A percentile compares a stretch with the other conserved stretches of the same genome.
Evolutionary conservation across 371 early-diverging fungal genomes (phyloP).

Genomic region (Circinella umbellata): DNA sequence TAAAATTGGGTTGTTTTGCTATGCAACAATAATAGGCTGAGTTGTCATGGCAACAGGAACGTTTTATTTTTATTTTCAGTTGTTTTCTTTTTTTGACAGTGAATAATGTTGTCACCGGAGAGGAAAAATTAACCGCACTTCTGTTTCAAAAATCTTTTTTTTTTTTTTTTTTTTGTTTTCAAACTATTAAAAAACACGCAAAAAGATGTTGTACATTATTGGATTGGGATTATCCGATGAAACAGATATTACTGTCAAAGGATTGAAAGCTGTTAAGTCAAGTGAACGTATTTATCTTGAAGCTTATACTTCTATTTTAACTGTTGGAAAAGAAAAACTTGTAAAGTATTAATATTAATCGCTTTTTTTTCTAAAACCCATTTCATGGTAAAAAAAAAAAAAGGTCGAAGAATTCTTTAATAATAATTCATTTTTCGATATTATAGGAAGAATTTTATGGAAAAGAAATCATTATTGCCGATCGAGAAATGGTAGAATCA

Average conservation of each 20-base stretch:
- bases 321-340: conserved; percentile 82
- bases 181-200: background rate
- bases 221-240: conserved; percentile 98
- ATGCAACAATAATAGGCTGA: too few relatives aligned
- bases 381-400: too few relatives aligned
- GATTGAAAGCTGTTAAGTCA: conserved; percentile 89
- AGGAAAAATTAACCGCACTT: background rate
- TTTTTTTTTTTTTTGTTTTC: background rate
- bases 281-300: conserved; percentile 96
- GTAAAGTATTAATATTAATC: conserved; percentile 37
- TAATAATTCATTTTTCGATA: background rate
- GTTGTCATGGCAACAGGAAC: too few relatives aligned
- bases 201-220: conserved; percentile 85
- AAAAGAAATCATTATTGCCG: conserved; percentile 84
- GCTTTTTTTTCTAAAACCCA: too few relatives aligned
- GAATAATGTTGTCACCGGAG: background rate
- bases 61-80: too few relatives aligned
- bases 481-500: conserved; percentile 97
- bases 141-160: background rate
- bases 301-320: conserved; percentile 97
- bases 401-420: background rate
- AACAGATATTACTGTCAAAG: conserved; percentile 95
- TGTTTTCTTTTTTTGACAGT: too few relatives aligned
- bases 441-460: conserved; percentile 87
- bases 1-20: too few relatives aligned